Conservation (phyloP, 225 moss, liverwort and hornwort genomes). For the Polytrichum formosum region DNA sequence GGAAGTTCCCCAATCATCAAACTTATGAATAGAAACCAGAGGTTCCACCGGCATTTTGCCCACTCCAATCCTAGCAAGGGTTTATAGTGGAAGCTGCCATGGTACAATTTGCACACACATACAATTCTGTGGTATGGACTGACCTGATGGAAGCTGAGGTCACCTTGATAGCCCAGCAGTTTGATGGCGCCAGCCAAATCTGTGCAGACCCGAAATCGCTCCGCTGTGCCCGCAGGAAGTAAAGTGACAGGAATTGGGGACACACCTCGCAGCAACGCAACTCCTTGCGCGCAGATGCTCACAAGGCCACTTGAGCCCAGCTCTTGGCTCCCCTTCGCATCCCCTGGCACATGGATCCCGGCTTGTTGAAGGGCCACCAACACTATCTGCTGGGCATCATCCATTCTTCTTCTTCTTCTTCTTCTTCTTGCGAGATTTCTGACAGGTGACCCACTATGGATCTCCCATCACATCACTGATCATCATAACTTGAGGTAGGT, state of each 20-base stretch:
- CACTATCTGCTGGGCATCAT: constrained; percentile 67
- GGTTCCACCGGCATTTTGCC: no score
- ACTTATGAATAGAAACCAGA: no score
- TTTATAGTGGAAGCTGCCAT: no score
- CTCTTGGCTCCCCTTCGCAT: constrained; percentile 33
- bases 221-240: constrained; percentile 45
- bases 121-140: no score
- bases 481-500: no score
- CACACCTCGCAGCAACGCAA: constrained; percentile 13
- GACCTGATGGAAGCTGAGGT: constrained; percentile 54
- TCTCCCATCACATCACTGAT: no score
- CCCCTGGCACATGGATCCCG: constrained; percentile 44
- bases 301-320: constrained; percentile 46
- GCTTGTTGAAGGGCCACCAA: constrained; percentile 65
- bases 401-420: constrained; percentile 24
- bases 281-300: constrained; percentile 50
- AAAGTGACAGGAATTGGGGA: constrained; percentile 6
- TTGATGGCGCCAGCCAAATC: constrained; percentile 54
- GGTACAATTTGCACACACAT: no score
- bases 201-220: constrained; percentile 55
- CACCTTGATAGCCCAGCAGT: constrained; percentile 43
- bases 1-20: no score
- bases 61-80: no score
- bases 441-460: no score
- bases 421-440: not conserved